Conservation (phyloP, 371 early-diverging fungal species). For the Zychaea mexicana region DNA sequence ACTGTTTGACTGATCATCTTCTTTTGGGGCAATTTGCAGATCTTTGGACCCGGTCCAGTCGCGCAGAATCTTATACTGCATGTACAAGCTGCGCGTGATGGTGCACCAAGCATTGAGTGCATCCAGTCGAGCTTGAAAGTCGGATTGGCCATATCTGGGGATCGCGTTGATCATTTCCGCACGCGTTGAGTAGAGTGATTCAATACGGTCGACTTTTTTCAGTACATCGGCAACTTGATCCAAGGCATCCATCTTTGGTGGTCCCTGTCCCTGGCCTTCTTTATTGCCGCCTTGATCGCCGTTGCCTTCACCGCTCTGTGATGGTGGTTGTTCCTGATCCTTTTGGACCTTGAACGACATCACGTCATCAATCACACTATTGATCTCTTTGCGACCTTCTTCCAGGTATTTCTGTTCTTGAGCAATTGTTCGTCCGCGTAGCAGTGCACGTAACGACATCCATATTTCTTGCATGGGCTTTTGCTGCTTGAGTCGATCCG, state of each 20-base stretch:
- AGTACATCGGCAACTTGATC: slow-evolving; percentile 70
- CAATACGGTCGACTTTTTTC: slow-evolving; percentile 75
- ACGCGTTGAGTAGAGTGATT: slow-evolving; percentile 76
- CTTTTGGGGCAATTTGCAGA: slow-evolving; percentile 61
- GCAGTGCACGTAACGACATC: slow-evolving; percentile 71
- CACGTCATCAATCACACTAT: slow-evolving; percentile 63
- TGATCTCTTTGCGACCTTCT: slow-evolving; percentile 66
- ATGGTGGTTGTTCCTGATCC: too few relatives aligned
- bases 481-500: slow-evolving; percentile 52
- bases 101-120: slow-evolving; percentile 82
- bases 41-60: slow-evolving; percentile 85
- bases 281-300: not conserved
- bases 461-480: slow-evolving; percentile 72
- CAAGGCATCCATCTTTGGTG: slow-evolving; percentile 34
- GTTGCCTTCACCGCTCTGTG: not conserved
- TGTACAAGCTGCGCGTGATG: slow-evolving; percentile 69
- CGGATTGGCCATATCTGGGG: slow-evolving; percentile 68
- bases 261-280: slow-evolving; percentile 24
- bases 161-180: slow-evolving; percentile 68
- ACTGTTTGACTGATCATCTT: slow-evolving; percentile 10
- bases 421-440: slow-evolving; percentile 61
- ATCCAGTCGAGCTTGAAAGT: slow-evolving; percentile 71
- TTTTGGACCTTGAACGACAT: slow-evolving; percentile 67
- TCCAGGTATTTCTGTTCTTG: slow-evolving; percentile 74
- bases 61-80: slow-evolving; percentile 73